Conservation (phyloP, 2,329 filamentous ascomycete species). For the Fusarium subglutinans region DNA sequence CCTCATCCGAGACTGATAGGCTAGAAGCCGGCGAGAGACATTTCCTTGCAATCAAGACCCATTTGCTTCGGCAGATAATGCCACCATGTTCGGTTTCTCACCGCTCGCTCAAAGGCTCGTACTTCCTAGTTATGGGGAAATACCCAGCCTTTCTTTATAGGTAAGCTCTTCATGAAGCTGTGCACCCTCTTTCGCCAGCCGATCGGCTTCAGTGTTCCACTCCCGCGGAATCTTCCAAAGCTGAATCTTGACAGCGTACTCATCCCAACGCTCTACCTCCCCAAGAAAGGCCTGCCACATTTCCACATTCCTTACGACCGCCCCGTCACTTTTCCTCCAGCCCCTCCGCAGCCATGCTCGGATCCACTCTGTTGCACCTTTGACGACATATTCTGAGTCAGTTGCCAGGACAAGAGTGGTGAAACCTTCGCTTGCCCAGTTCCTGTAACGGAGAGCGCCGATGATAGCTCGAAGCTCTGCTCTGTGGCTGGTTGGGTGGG, state of each 20-base stretch:
- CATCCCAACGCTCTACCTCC: constrained; percentile 47
- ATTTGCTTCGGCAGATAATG: background rate
- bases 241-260: constrained; percentile 47
- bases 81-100: too few relatives aligned
- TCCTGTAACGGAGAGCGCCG: background rate
- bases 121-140: background rate
- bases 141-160: background rate
- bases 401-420: constrained; percentile 52
- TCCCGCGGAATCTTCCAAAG: constrained; percentile 60
- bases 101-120: background rate
- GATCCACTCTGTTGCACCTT: constrained; percentile 14
- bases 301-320: constrained; percentile 59
- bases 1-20: too few relatives aligned
- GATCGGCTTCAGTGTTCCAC: constrained; percentile 55
- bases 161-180: background rate
- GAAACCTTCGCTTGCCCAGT: constrained; percentile 42
- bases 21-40: background rate
- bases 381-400: constrained; percentile 19
- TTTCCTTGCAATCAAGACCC: background rate
- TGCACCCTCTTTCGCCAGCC: constrained; percentile 48
- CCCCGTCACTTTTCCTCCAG: constrained; percentile 52
- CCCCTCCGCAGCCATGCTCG: constrained; percentile 44
- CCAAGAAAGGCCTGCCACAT: constrained; percentile 61
- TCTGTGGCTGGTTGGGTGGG: constrained; percentile 56
- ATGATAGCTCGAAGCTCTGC: constrained; percentile 25